Conservation (phyloP, 1,284 basidiomycete species). For the Tremellales sp. region DNA sequence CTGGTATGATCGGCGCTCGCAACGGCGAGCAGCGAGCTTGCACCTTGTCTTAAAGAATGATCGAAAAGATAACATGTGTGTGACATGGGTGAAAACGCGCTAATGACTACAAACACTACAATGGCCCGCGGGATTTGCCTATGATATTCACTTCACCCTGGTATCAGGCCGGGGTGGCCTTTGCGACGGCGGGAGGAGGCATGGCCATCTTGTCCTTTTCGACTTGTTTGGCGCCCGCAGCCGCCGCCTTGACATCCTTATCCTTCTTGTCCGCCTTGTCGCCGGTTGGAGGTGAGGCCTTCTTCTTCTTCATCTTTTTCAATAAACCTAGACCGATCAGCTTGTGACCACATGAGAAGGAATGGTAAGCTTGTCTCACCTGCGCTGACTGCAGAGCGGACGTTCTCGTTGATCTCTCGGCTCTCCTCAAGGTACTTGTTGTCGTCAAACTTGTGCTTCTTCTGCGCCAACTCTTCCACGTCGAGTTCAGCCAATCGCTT, state of each 20-base stretch:
- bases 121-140: no score
- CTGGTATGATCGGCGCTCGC: no score
- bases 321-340: conserved; percentile 1
- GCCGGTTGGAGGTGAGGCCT: not conserved
- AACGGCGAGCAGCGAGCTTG: no score
- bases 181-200: conserved; percentile 27
- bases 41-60: no score
- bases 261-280: conserved; percentile 60
- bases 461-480: conserved; percentile 56
- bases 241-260: conserved; percentile 64
- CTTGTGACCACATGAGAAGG: conserved; percentile 1
- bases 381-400: conserved; percentile 81
- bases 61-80: no score
- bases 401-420: conserved; percentile 84
- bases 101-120: no score
- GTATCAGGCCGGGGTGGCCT: no score
- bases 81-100: no score
- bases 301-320: conserved; percentile 19
- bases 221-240: conserved; percentile 15
- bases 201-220: conserved; percentile 33
- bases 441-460: conserved; percentile 88
- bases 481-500: conserved; percentile 51
- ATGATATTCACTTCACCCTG: no score
- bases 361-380: conserved; percentile 55
- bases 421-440: conserved; percentile 88